Percentiles rank a stretch among this genome's conserved stretches.
These are phyloP conservation scores for Apiotrichum veenhuisii DNA, from an alignment of 1,284 basidiomycete species.

Conservation along the genomic window DNA sequence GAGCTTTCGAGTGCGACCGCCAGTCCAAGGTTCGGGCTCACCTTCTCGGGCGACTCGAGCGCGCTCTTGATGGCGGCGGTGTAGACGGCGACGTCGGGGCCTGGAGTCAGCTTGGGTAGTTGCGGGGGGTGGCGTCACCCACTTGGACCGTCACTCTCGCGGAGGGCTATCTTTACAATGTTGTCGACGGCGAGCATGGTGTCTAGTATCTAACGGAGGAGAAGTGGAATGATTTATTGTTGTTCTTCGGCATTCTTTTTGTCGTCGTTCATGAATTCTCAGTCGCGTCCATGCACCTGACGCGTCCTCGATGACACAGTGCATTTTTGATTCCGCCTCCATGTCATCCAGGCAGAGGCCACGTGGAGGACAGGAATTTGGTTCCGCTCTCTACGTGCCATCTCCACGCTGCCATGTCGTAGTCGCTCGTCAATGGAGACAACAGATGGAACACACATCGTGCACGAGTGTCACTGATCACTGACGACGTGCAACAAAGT, in stretches of 20 bases:
- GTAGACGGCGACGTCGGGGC: conserved; percentile 7
- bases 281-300: not conserved
- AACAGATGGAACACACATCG: not conserved
- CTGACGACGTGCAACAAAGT: not conserved
- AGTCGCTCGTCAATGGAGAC: not conserved
- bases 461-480: not conserved
- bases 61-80: conserved; percentile 10
- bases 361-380: not conserved
- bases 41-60: conserved; percentile 14
- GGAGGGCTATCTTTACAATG: conserved; percentile 34
- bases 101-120: not conserved
- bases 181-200: conserved; percentile 28
- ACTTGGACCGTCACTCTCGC: conserved; percentile 34
- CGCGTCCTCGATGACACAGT: not conserved
- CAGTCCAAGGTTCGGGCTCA: conserved; percentile 7
- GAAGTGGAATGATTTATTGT: not conserved
- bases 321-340: no score
- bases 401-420: conserved; percentile 3
- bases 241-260: no score
- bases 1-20: no score
- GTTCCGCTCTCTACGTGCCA: not conserved
- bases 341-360: not conserved
- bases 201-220: not conserved
- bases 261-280: no score
- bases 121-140: not conserved